Evolutionary conservation across 129 eudicot genomes (phyloP), one percentile per base, ranked within the genome.

Genomic region (Escallonia rubra): DNA sequence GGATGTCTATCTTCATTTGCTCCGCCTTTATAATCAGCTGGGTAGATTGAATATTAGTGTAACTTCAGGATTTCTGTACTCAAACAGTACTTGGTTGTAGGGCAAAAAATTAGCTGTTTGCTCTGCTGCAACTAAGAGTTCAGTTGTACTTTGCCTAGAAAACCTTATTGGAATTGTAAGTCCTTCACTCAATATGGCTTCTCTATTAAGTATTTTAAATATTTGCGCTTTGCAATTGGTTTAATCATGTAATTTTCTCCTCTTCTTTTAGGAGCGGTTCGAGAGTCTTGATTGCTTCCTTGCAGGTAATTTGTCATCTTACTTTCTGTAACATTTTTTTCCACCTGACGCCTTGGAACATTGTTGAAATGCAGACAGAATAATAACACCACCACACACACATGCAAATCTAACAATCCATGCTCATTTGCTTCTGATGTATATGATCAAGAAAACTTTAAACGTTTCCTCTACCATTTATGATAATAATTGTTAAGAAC

Each of bases 71-170:
- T 41, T 40, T 61, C 34, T 61, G 46, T 67, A 11, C 44, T 10
- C 43, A 3, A 34, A 41, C 43, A 43, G 39, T 68, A 14, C 58
- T 58, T 59, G 9, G 34, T 41, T 73, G 16, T 47, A 94, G 99
- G 99, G 99, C 55, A 89, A 74, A 79, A 77, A 80, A 68, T 51
- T 94, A 44, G 96, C 99, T 39, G 99, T 94, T 68, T 94, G 99
- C 85, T 94, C 99, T 63, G 96, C 99, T 50, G 99, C 99, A 61
- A 94, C 99, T 14, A 94, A 94, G 69, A 94, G 99, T 80, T 94
- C 99, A 34, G 99, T 94, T 38, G 51, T 94, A 66, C 83, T 94
- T 16, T 86, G 96, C 65, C 84, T 94, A 44, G 99, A 94, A 79
- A 89, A 80, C 79, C 96, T 94, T 53, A 89, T 94, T 65, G 99